A percentile compares a stretch with the other conserved stretches of the same genome.
phyloP scores from a whole-genome alignment of 106 monocot genomes.

The Dioscorea dumetorum region DNA sequence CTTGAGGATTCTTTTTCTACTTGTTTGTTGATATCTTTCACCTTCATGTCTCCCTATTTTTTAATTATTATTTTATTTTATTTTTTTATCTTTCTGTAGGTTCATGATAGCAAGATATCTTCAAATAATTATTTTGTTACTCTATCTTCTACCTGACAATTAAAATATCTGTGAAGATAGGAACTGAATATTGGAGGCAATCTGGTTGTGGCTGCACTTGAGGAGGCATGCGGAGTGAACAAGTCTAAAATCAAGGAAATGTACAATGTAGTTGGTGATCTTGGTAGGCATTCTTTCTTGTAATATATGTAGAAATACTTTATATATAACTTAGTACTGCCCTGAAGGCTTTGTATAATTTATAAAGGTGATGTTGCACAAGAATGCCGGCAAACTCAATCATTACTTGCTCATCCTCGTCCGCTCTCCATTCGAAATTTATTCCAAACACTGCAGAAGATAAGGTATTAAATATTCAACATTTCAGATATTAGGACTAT shows the following conservation, averaged over 20 bases:
- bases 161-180: conserved; percentile 34
- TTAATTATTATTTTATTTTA: too few species aligned
- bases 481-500: too few species aligned
- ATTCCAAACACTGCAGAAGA: conserved; percentile 52
- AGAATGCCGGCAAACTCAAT: conserved; percentile 75
- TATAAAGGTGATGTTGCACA: conserved; percentile 90
- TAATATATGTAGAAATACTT: too few species aligned
- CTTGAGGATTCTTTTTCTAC: too few species aligned
- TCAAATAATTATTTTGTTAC: too few species aligned
- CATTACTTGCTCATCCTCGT: conserved; percentile 65
- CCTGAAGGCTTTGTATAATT: not conserved
- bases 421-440: conserved; percentile 53
- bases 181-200: conserved; percentile 91
- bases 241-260: conserved; percentile 76
- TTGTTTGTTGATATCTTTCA: too few species aligned
- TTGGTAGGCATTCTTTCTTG: conserved; percentile 37
- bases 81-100: too few species aligned
- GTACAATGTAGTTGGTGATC: conserved; percentile 81
- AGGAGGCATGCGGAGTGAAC: conserved; percentile 70
- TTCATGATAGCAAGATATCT: too few species aligned
- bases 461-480: conserved; percentile 47
- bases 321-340: too few species aligned
- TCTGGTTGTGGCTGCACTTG: conserved; percentile 68
- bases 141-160: too few species aligned
- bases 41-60: too few species aligned